Base-by-base conservation (phyloP, 441 rosid species). In the Erodium moschatum region DNA sequence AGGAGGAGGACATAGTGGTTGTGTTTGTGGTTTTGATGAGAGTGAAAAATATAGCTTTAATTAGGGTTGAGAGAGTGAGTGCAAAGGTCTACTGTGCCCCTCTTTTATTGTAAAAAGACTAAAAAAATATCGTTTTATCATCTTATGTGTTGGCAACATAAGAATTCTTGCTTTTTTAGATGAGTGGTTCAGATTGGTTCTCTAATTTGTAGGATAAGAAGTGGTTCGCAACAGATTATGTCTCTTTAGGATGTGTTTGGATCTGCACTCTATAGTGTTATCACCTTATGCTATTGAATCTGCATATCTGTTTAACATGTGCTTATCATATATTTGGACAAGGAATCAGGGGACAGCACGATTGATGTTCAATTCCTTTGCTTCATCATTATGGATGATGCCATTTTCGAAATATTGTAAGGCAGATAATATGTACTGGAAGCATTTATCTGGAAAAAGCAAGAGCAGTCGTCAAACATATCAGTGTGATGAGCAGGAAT, bases 271-370 rank as follows among this genome's bases (percentile, higher is more conserved):
- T 69, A 46, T 61, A 16, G 5, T 68, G 16, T 65, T 63, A 65
- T 71, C 69, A 58, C 66, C 69, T 66, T 69, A 40, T 46, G 66
- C 0, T 35, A 15, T 48, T 76, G 62, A 56, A 65, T 79, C 40
- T 69, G 42, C 27, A 24, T 24, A 24, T 64, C 64, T 64, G 48
- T 81, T 70, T 87, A 83, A 87, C 77, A 72, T 73, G 73, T 73
- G 69, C 72, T 70, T 73, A 69, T 75, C 68, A 67, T 70, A 79
- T 74, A 68, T 78, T 79, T 79, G 75, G 85, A 88, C 89, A 85
- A 84, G 93, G 83, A 82, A 69, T 78, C 97, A 94, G 97, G 98
- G 97, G 74, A 94, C 98, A 70, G 92, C 96, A 78, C 85, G 97
- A 64, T 76, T 88, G 85, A 82, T 94, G 86, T 88, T 75, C 84